Evolutionary conservation across 768 basidiomycete species (phyloP).

Genomic region (Podaxis pistillaris): DNA sequence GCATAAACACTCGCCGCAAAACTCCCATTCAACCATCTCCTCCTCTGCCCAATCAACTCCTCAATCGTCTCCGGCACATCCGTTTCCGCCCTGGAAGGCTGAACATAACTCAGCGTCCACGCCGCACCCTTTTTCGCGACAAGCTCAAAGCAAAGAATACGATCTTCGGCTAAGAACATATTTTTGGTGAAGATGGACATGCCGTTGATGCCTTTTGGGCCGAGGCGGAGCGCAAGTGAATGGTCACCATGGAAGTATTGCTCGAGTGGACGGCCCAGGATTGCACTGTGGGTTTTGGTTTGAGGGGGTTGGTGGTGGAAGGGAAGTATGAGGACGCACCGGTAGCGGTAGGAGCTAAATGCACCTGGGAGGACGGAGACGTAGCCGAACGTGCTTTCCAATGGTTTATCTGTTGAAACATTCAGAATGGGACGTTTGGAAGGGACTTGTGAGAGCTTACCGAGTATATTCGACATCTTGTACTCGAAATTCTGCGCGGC

Average conservation of each 20-base stretch:
- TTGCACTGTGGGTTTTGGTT: slow-evolving; percentile 48
- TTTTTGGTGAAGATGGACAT: slow-evolving; percentile 98
- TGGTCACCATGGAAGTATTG: slow-evolving; percentile 87
- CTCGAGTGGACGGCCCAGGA: slow-evolving; percentile 81
- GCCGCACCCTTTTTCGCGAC: slow-evolving; percentile 83
- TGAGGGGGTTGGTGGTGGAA: background rate
- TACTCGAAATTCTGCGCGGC: slow-evolving; percentile 98
- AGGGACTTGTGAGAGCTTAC: background rate
- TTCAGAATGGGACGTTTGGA: background rate
- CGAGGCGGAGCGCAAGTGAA: slow-evolving; percentile 85
- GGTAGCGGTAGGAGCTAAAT: slow-evolving; percentile 90
- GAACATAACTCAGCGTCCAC: slow-evolving; percentile 91
- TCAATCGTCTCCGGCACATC: slow-evolving; percentile 88
- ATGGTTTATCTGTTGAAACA: slow-evolving; percentile 67
- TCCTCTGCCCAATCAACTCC: slow-evolving; percentile 91
- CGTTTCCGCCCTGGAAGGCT: slow-evolving; percentile 92
- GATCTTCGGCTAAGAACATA: slow-evolving; percentile 78
- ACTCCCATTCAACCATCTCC: slow-evolving; percentile 94
- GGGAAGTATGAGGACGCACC: background rate
- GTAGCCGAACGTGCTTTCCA: slow-evolving; percentile 93
- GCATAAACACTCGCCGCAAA: slow-evolving; percentile 86
- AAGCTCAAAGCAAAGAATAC: slow-evolving; percentile 94
- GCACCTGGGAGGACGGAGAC: slow-evolving; percentile 93
- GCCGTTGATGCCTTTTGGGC: slow-evolving; percentile 88
- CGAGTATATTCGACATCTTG: slow-evolving; percentile 97